phyloP scores from a whole-genome alignment of 352 stramenopile genomes.

The Phytophthora brassicae region DNA sequence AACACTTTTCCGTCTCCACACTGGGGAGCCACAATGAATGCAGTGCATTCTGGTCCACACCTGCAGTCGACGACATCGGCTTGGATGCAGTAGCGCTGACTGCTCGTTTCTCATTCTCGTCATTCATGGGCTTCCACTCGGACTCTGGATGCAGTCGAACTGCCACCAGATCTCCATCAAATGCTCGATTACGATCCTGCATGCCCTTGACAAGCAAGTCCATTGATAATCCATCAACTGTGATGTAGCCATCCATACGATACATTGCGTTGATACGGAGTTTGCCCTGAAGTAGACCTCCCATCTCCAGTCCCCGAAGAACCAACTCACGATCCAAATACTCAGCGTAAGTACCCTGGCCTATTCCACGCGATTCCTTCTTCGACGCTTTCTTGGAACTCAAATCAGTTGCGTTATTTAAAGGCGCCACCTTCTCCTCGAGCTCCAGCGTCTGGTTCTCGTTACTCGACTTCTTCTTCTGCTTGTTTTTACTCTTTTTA shows the following conservation, averaged over 20 bases:
- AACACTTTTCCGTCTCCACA: constrained; percentile 37
- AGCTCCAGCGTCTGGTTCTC: neutral
- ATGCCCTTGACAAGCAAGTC: constrained; percentile 78
- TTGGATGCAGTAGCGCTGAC: neutral
- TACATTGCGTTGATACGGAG: constrained; percentile 79
- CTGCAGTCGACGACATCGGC: constrained; percentile 27
- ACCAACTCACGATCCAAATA: constrained; percentile 43
- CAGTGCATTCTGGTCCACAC: constrained; percentile 39
- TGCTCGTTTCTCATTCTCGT: constrained; percentile 15
- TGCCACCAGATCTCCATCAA: constrained; percentile 83
- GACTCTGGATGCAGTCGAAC: constrained; percentile 54
- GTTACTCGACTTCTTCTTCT: constrained; percentile 11
- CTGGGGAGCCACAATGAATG: constrained; percentile 52
- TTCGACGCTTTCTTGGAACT: constrained; percentile 10
- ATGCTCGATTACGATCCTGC: constrained; percentile 68
- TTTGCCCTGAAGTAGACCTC: constrained; percentile 54
- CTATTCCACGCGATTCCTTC: constrained; percentile 16
- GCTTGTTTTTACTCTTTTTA: constrained; percentile 15
- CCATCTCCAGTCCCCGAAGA: constrained; percentile 35
- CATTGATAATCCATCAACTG: constrained; percentile 68
- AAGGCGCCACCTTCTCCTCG: constrained; percentile 8
- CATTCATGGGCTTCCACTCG: constrained; percentile 56
- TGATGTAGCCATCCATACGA: constrained; percentile 74
- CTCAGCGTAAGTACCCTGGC: constrained; percentile 32
- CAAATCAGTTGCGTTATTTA: neutral